Conservation (phyloP, 1,284 basidiomycete genomes). For the Melampsora larici-populina region DNA sequence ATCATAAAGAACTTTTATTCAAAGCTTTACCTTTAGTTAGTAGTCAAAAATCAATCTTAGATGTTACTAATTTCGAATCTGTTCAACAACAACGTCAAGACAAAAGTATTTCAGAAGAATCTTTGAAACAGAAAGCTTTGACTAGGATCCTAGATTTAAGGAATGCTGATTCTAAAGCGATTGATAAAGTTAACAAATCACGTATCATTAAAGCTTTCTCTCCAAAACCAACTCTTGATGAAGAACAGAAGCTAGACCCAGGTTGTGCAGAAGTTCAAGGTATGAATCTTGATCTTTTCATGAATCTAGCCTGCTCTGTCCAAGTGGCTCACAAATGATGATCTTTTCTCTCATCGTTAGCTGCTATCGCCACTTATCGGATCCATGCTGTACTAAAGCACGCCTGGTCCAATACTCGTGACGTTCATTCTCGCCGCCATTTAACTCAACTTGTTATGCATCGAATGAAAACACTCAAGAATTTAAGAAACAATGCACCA, state of each 20-base stretch:
- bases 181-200: slow-evolving; percentile 34
- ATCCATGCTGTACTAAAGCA: slow-evolving; percentile 33
- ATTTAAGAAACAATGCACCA: slow-evolving; percentile 24
- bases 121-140: slow-evolving; percentile 5
- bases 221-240: slow-evolving; percentile 3
- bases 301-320: background rate
- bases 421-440: slow-evolving; percentile 29
- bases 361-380: slow-evolving; percentile 34
- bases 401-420: slow-evolving; percentile 34
- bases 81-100: slow-evolving; percentile 4
- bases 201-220: slow-evolving; percentile 41
- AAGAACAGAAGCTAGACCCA: slow-evolving; percentile 26
- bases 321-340: background rate
- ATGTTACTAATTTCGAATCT: slow-evolving; percentile 5
- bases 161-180: slow-evolving; percentile 37
- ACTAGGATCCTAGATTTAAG: slow-evolving; percentile 35
- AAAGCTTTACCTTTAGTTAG: slow-evolving; percentile 17
- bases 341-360: background rate
- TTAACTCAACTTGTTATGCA: slow-evolving; percentile 36
- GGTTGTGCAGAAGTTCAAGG: slow-evolving; percentile 43
- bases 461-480: slow-evolving; percentile 40
- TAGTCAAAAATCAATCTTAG: slow-evolving; percentile 11
- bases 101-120: background rate
- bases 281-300: background rate
- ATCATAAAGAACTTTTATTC: slow-evolving; percentile 25